Conservation (phyloP, 192 early-diverging fungal species). For the Chytriomyces sp. region DNA sequence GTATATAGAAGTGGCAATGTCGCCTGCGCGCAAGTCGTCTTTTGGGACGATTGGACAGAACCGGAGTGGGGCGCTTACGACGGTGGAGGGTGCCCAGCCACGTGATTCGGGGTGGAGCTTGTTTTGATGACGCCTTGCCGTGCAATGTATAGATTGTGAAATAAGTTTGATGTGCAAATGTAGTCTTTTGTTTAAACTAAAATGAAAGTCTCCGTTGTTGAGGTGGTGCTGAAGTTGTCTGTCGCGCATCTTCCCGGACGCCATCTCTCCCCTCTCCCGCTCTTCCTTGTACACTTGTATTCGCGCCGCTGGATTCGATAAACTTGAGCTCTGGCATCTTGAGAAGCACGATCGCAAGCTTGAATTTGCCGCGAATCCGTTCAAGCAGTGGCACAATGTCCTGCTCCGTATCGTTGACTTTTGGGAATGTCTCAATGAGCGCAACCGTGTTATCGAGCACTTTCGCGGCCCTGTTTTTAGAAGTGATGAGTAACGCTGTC, state of each 20-base stretch:
- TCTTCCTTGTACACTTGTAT: too few relatives aligned
- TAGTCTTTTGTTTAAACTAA: neutral
- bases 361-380: conserved; percentile 28
- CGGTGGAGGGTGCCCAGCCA: neutral
- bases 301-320: neutral
- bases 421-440: conserved; percentile 11
- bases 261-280: too few relatives aligned
- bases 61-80: neutral
- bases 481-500: neutral
- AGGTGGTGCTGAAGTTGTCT: neutral
- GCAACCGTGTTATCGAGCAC: neutral
- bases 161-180: neutral
- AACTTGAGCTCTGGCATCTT: conserved; percentile 15
- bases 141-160: neutral
- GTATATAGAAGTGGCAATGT: neutral
- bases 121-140: neutral
- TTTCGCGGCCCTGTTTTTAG: neutral
- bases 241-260: too few relatives aligned
- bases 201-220: neutral
- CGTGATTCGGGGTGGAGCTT: neutral
- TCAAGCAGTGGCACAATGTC: conserved; percentile 25
- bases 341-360: conserved; percentile 15
- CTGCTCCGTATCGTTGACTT: neutral
- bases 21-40: neutral
- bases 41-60: neutral